Percentiles rank a stretch among this genome's conserved stretches.
phyloP scores from a whole-genome alignment of 1,284 basidiomycete genomes.

The Sporisorium sorghi region DNA sequence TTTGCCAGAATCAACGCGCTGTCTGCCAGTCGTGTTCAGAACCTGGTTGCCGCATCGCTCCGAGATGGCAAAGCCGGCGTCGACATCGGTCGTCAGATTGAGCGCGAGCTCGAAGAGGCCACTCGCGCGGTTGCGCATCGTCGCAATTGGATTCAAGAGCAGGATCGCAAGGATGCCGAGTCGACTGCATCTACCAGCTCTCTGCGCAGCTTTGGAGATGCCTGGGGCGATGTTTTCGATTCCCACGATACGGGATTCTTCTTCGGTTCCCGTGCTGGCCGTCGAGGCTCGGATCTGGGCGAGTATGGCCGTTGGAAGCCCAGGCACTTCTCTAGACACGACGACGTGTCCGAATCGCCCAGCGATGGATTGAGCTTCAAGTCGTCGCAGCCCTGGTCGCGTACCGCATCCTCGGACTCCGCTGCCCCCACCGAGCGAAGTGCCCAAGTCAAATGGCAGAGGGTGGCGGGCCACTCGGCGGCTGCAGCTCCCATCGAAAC shows the following conservation, averaged over 20 bases:
- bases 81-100: conserved; percentile 36
- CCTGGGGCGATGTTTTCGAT: conserved; percentile 24
- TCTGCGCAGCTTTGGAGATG: conserved; percentile 12
- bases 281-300: conserved; percentile 18
- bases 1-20: conserved; percentile 48
- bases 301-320: conserved; percentile 14
- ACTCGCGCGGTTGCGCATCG: conserved; percentile 29
- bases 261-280: conserved; percentile 26
- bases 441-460: conserved; percentile 37
- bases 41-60: conserved; percentile 28
- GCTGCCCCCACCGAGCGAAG: conserved; percentile 6
- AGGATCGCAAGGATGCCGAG: conserved; percentile 26
- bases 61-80: conserved; percentile 29
- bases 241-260: conserved; percentile 22
- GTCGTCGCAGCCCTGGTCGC: conserved; percentile 11
- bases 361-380: conserved; percentile 14
- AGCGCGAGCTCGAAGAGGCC: conserved; percentile 45
- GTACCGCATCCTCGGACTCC: neutral
- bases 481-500: neutral
- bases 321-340: conserved; percentile 8
- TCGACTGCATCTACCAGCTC: conserved; percentile 3
- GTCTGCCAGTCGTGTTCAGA: conserved; percentile 33
- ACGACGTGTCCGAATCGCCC: conserved; percentile 10
- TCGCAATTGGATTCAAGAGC: conserved; percentile 31
- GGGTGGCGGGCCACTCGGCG: conserved; percentile 25